Evolutionary conservation across 768 basidiomycete genomes (phyloP).

Genomic region (Tricholoma sp.): DNA sequence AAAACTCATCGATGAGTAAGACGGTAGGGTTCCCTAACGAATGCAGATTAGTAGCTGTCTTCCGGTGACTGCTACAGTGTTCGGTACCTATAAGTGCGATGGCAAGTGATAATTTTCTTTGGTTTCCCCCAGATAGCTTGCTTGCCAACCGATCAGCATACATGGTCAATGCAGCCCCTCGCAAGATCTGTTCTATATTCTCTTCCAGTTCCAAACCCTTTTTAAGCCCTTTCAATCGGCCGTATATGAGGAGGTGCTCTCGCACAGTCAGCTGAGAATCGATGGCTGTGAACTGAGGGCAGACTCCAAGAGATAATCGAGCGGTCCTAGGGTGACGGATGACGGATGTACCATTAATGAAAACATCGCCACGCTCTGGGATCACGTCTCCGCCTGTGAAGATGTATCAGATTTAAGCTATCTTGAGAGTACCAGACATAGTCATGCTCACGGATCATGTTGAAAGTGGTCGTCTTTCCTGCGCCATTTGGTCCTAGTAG

Average conservation of each 20-base stretch:
- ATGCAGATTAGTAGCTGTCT: constrained; percentile 8
- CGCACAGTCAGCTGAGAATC: constrained; percentile 73
- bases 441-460: constrained; percentile 60
- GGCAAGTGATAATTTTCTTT: constrained; percentile 69
- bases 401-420: neutral
- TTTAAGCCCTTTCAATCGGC: constrained; percentile 63
- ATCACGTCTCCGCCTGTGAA: constrained; percentile 57
- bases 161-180: constrained; percentile 47
- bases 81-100: constrained; percentile 64
- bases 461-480: constrained; percentile 80
- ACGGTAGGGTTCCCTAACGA: constrained; percentile 72
- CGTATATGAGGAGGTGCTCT: constrained; percentile 71
- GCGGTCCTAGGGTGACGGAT: constrained; percentile 59
- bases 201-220: constrained; percentile 42
- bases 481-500: constrained; percentile 81
- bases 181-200: constrained; percentile 55
- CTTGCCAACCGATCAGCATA: constrained; percentile 73
- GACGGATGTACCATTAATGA: constrained; percentile 64
- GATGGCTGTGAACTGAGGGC: constrained; percentile 82
- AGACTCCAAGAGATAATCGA: constrained; percentile 70
- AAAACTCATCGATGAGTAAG: constrained; percentile 79
- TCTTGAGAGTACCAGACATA: neutral
- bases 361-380: constrained; percentile 64
- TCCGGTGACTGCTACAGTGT: neutral
- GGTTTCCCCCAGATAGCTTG: constrained; percentile 75